phyloP scores from a whole-genome alignment of 2,329 filamentous ascomycete species.

The Tricladium varicosporioides region DNA sequence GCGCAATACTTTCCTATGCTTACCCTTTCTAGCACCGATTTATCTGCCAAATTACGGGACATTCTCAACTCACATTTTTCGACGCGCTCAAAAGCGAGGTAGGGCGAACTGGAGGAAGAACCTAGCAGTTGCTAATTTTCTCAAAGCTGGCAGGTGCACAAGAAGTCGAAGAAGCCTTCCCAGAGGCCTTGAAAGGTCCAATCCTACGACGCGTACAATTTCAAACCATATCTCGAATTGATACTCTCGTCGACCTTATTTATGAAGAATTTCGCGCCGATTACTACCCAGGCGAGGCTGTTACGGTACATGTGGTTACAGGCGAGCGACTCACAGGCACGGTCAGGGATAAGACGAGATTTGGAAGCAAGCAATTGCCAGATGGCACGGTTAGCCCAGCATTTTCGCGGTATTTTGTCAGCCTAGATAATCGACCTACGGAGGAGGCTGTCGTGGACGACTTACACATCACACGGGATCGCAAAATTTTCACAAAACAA shows the following conservation, averaged over 20 bases:
- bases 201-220: conserved; percentile 91
- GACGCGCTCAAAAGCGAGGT: conserved; percentile 91
- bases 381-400: conserved; percentile 71
- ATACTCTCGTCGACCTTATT: conserved; percentile 69
- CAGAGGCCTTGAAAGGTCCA: conserved; percentile 85
- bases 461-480: conserved; percentile 79
- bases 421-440: conserved; percentile 63
- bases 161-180: conserved; percentile 89
- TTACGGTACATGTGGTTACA: conserved; percentile 68
- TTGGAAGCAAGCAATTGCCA: conserved; percentile 58
- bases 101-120: conserved; percentile 35
- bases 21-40: conserved; percentile 59
- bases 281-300: conserved; percentile 85
- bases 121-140: conserved; percentile 29
- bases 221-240: conserved; percentile 83
- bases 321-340: conserved; percentile 70
- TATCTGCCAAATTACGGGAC: conserved; percentile 93
- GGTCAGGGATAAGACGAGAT: conserved; percentile 82
- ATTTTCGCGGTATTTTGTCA: conserved; percentile 78
- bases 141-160: conserved; percentile 71
- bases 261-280: conserved; percentile 82
- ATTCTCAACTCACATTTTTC: conserved; percentile 87
- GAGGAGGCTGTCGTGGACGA: conserved; percentile 79
- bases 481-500: conserved; percentile 91
- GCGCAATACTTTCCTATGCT: conserved; percentile 23